Evolutionary conservation across 345 rosid genomes (phyloP).

Genomic region (Gossypium arboreum): DNA sequence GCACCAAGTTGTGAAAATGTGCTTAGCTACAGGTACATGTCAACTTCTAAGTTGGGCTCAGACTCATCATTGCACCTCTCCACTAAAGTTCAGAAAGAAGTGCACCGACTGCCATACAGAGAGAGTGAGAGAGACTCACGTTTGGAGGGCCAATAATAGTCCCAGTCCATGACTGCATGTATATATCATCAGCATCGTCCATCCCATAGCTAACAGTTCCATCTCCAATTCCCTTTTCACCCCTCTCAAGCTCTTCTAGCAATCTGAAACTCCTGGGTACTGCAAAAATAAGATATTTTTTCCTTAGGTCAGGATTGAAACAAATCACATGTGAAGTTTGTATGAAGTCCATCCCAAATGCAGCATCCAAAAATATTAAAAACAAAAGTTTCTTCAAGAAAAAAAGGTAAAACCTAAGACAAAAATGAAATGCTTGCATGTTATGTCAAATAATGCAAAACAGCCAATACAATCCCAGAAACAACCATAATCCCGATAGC

Average conservation of each 20-base stretch:
- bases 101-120: background rate
- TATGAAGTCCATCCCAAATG: background rate
- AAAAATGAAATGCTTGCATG: background rate
- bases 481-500: background rate
- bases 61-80: background rate
- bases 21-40: background rate
- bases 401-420: background rate
- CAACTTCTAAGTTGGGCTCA: background rate
- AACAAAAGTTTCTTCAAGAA: background rate
- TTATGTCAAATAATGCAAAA: background rate
- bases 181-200: conserved; percentile 97
- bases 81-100: background rate
- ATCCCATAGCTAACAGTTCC: conserved; percentile 98
- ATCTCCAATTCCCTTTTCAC: conserved; percentile 85
- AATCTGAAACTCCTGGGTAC: conserved; percentile 72
- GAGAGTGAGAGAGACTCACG: conserved; percentile 27
- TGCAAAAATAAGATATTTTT: conserved; percentile 26
- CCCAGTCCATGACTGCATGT: conserved; percentile 92
- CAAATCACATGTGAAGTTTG: background rate
- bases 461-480: background rate
- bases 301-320: background rate
- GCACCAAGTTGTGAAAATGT: background rate
- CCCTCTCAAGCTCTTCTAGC: conserved; percentile 80
- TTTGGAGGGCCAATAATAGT: conserved; percentile 70
- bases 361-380: background rate